Base-by-base conservation (phyloP, 352 stramenopile genomes). In the Globisporangium nagaii region DNA sequence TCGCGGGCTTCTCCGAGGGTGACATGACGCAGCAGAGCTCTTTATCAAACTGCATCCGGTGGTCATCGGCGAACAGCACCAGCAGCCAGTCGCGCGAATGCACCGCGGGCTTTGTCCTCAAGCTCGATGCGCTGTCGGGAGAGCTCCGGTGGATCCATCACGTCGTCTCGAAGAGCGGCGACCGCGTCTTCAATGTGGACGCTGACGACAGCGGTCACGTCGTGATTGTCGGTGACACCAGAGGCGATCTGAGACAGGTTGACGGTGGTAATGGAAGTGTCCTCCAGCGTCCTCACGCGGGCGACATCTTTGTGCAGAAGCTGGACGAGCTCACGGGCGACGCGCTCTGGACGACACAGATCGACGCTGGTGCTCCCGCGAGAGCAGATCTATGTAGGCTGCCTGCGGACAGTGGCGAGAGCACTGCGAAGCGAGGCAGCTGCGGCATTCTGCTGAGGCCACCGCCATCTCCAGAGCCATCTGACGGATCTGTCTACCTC, bases 171-270 rank as follows among this genome's bases (percentile, higher is more conserved):
- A 11, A 25, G 13, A 34, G 12, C 15, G 28, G 17, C 13, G 55
- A 66, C 12, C 61, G 62, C 11, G 65, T 73, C 30, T 70, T 69
- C 27, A 46, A 58, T 28, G 19, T 76, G 4, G 52, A 52, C 17
- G 39, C 65, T 0, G 56, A 63, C 27, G 25, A 32, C 2, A 17
- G 7, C 1, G 40, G 40, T 15, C 19, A 35, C 7, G 25, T 69
- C 24, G 46, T 73, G 2, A 11, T 71, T 11, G 59, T 69, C 11
- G 68, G 68, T 1, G 64, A 73, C 22, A 73, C 65, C 5, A 52
- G 22, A 6, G 58, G 66, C 13, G 27, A 53, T 22, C n/a, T 69
- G n/a, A 9, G 13, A 41, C 24, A 13, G 1, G 9, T 3, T n/a
- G 1, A 13, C 17, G 30, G 15, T 20, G 56, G 15, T 27, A 41